These are phyloP conservation scores for Fusarium kyushuense DNA, from an alignment of 2,329 filamentous ascomycete species.

Conservation along the genomic window DNA sequence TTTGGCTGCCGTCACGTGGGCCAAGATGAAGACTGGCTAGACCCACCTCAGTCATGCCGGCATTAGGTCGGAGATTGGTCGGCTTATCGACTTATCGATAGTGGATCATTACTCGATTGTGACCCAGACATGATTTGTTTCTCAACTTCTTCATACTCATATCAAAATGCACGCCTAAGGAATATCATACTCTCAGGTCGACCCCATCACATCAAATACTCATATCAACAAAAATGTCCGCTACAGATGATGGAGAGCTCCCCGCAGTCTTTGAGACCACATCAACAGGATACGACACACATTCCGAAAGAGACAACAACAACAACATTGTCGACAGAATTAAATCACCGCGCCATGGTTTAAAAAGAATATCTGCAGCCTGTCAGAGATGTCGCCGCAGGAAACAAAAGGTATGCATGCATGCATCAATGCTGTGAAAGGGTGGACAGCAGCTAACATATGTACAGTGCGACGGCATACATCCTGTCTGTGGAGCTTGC, in stretches of 20 bases:
- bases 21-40: too few relatives aligned
- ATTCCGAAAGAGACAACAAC: slow-evolving; percentile 19
- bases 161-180: too few relatives aligned
- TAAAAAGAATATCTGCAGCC: slow-evolving; percentile 40
- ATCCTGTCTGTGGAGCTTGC: slow-evolving; percentile 40
- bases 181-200: too few relatives aligned
- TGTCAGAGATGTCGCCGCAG: slow-evolving; percentile 42
- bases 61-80: slow-evolving; percentile 20
- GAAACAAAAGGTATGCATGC: slow-evolving; percentile 40
- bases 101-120: background rate
- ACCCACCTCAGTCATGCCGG: slow-evolving; percentile 22
- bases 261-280: slow-evolving; percentile 22
- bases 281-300: slow-evolving; percentile 15
- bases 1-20: too few relatives aligned
- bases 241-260: slow-evolving; percentile 27
- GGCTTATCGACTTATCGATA: slow-evolving; percentile 32
- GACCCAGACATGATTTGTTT: slow-evolving; percentile 20
- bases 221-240: too few relatives aligned
- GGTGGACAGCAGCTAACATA: background rate
- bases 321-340: background rate
- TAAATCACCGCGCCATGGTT: slow-evolving; percentile 30
- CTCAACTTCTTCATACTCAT: background rate
- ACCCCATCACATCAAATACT: too few relatives aligned
- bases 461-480: slow-evolving; percentile 39
- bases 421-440: background rate